A percentile compares a stretch with the other conserved stretches of the same genome.
Conservation (phyloP, 495 filamentous ascomycete genomes). For the Penicillium robsamsonii region DNA sequence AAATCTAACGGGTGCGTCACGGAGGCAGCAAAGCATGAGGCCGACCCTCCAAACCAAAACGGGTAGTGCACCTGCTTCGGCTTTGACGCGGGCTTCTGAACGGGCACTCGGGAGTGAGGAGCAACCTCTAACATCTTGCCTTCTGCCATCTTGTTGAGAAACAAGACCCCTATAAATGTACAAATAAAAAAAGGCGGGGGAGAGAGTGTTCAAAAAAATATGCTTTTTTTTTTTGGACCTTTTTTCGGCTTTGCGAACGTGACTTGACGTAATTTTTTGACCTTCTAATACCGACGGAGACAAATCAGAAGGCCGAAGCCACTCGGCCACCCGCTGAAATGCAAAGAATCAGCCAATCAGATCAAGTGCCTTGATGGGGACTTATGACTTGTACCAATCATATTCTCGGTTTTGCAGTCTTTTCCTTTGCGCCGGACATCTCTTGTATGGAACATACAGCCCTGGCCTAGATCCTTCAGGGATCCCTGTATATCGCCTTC, state of each 20-base stretch:
- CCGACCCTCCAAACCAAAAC: conserved; percentile 94
- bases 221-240: conserved; percentile 5
- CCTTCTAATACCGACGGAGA: conserved; percentile 33
- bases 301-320: conserved; percentile 42
- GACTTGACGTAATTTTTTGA: conserved; percentile 29
- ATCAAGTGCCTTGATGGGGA: background rate
- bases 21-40: conserved; percentile 83
- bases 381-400: conserved; percentile 31
- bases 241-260: conserved; percentile 17
- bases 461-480: background rate
- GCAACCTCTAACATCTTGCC: conserved; percentile 36
- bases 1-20: conserved; percentile 89
- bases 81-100: conserved; percentile 28
- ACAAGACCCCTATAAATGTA: conserved; percentile 23
- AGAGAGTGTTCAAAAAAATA: conserved; percentile 11
- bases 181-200: conserved; percentile 7
- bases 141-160: conserved; percentile 40
- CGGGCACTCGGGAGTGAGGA: conserved; percentile 26
- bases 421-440: conserved; percentile 4
- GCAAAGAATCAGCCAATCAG: conserved; percentile 18
- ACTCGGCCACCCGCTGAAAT: conserved; percentile 20
- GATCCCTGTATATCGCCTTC: background rate
- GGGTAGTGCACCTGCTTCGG: conserved; percentile 60
- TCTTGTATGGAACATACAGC: conserved; percentile 22
- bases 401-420: conserved; percentile 30